Evolutionary conservation across 2,329 filamentous ascomycete genomes (phyloP).

Genomic region (Botryotinia convoluta): DNA sequence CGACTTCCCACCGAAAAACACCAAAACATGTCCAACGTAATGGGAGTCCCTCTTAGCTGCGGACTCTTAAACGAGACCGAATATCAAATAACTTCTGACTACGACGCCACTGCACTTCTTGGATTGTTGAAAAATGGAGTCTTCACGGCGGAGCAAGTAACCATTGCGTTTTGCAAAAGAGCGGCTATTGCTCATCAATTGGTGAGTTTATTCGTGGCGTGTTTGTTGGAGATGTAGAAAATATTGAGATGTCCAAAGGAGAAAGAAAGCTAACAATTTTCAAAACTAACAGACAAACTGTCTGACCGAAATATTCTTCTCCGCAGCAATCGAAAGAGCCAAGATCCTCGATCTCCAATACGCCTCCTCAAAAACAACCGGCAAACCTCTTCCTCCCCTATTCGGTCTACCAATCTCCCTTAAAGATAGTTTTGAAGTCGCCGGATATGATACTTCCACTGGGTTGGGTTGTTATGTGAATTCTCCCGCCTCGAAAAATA

Average conservation of each 20-base stretch:
- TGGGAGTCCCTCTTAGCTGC: neutral
- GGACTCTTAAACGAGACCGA: neutral
- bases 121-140: conserved; percentile 24
- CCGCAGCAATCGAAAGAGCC: conserved; percentile 35
- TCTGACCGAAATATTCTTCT: conserved; percentile 47
- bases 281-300: conserved; percentile 25
- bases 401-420: conserved; percentile 1
- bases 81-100: conserved; percentile 31
- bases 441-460: conserved; percentile 45
- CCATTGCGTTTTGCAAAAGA: conserved; percentile 48
- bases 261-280: neutral
- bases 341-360: conserved; percentile 45
- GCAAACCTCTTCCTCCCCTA: conserved; percentile 40
- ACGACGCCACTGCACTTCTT: conserved; percentile 30
- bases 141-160: conserved; percentile 39
- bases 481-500: conserved; percentile 64
- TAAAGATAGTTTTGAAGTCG: conserved; percentile 70
- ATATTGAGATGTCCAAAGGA: neutral
- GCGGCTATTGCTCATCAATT: conserved; percentile 47
- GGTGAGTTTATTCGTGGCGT: neutral
- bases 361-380: conserved; percentile 29
- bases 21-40: neutral
- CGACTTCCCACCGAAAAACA: neutral
- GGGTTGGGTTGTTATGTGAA: conserved; percentile 76
- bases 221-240: neutral